Base-by-base conservation (phyloP, 495 filamentous ascomycete genomes). In the Thermothielavioides terrestris region DNA sequence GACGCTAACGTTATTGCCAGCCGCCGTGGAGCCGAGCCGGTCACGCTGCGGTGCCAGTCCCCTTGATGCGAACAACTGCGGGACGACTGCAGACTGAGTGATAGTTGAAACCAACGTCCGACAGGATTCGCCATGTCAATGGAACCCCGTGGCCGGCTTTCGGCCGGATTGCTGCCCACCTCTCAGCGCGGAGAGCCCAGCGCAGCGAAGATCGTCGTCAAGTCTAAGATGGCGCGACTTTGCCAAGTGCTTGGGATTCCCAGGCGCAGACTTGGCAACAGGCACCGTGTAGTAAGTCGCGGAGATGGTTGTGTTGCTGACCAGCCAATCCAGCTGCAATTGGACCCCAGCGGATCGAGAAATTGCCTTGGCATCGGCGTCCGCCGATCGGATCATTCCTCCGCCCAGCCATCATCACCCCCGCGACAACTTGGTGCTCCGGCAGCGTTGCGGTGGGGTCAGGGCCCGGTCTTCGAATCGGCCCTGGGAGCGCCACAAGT, bases 91-190 rank as follows among this genome's bases (percentile, higher is more conserved):
- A 53, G 31, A 30, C 35, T 17, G 37, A 21, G n/a, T 20, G 42
- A 44, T 44, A 44, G n/a, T n/a, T n/a, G n/a, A 30, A 55, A 36
- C 21, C 36, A 28, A 30, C 41, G 11, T 36, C 37, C 56, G 56
- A 58, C 56, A 46, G 50, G 41, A 59, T 51, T 34, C 46, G 23
- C 46, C 44, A 27, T 61, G 54, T 59, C 49, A 61, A n/a, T n/a
- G 45, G 37, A 18, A 17, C 31, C 22, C 12, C 21, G 17, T 37
- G 7, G 39, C 52, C 44, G 22, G 31, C 30, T 25, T 39, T 49
- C 26, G 52, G 34, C 46, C 34, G 18, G 15, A 32, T 20, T 9
- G 28, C 12, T 18, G 12, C 17, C 17, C 27, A 27, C 12, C 6
- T n/a, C 27, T 15, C 20, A 30, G 21, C 39, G 38, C 18, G 32